A percentile compares a stretch with the other conserved stretches of the same genome.
Evolutionary conservation across 306 rosid species (phyloP).

Genomic region (Prosopis cineraria): DNA sequence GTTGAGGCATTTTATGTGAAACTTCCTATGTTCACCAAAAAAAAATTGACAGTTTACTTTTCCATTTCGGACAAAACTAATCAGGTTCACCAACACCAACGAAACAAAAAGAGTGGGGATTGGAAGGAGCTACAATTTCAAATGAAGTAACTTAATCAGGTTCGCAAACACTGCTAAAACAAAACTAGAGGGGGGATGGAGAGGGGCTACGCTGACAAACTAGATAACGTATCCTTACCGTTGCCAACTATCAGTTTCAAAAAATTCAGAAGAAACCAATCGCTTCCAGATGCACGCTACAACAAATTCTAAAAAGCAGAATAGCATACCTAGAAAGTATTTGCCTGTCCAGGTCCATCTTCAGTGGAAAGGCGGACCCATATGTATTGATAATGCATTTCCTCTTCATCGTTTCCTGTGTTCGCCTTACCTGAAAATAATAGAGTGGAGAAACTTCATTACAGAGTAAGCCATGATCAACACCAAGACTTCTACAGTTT

Average conservation of each 20-base stretch:
- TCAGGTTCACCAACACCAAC: not conserved
- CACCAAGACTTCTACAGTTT: not conserved
- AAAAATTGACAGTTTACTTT: too few species aligned
- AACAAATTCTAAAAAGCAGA: not conserved
- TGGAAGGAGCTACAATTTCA: not conserved
- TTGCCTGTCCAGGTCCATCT: constrained; percentile 78
- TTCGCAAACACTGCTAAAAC: not conserved
- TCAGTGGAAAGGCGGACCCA: constrained; percentile 81
- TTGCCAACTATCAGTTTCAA: not conserved
- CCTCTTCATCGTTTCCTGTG: constrained; percentile 59
- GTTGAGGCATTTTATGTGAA: not conserved
- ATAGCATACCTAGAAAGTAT: constrained; percentile 67
- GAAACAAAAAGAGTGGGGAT: too few species aligned
- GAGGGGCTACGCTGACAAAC: too few species aligned
- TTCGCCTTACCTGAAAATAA: constrained; percentile 45
- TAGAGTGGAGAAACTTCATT: not conserved
- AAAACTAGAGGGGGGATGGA: not conserved
- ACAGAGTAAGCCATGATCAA: not conserved
- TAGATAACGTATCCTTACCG: too few species aligned
- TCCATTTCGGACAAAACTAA: too few species aligned
- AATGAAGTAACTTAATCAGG: not conserved
- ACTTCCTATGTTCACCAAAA: not conserved
- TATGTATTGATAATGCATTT: constrained; percentile 59
- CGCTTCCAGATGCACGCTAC: not conserved
- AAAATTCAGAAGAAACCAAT: not conserved